Conservation (phyloP, 2,329 filamentous ascomycete genomes). For the Domatiomyces globalis region DNA sequence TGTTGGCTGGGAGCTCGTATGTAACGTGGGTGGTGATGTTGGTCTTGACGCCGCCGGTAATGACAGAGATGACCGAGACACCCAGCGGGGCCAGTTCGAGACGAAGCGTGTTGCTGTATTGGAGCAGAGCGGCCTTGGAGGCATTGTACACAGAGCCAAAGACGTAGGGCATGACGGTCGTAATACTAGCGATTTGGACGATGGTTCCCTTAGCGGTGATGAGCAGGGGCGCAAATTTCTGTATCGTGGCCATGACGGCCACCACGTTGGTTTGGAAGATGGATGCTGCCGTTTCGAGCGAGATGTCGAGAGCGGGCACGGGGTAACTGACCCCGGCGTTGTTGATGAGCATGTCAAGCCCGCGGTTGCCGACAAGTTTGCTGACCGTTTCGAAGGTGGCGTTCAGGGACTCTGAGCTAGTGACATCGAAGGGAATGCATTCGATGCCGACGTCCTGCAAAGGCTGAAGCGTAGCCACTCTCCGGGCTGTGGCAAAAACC, state of each 20-base stretch:
- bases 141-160: slow-evolving; percentile 37
- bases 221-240: slow-evolving; percentile 22
- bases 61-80: slow-evolving; percentile 38
- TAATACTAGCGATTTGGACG: slow-evolving; percentile 7
- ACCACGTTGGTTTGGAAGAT: slow-evolving; percentile 26
- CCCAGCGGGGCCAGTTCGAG: slow-evolving; percentile 28
- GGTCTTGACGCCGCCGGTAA: slow-evolving; percentile 48
- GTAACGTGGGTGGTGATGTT: slow-evolving; percentile 29
- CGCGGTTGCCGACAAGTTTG: slow-evolving; percentile 7
- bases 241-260: slow-evolving; percentile 20
- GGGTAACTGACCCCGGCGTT: slow-evolving; percentile 9
- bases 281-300: slow-evolving; percentile 20
- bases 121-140: slow-evolving; percentile 45
- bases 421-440: slow-evolving; percentile 9
- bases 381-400: slow-evolving; percentile 2
- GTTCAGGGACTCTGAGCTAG: not conserved
- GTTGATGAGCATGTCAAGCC: slow-evolving; percentile 15
- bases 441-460: slow-evolving; percentile 13
- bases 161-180: slow-evolving; percentile 14
- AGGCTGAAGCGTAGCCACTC: slow-evolving; percentile 5
- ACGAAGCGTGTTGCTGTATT: slow-evolving; percentile 43
- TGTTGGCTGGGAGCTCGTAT: slow-evolving; percentile 8
- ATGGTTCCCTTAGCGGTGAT: slow-evolving; percentile 6
- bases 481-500: slow-evolving; percentile 29
- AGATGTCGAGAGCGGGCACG: slow-evolving; percentile 20